A percentile compares a stretch with the other conserved stretches of the same genome.
These are phyloP conservation scores for Pugionium dolabratum DNA, from an alignment of 345 rosid species.

Conservation along the genomic window DNA sequence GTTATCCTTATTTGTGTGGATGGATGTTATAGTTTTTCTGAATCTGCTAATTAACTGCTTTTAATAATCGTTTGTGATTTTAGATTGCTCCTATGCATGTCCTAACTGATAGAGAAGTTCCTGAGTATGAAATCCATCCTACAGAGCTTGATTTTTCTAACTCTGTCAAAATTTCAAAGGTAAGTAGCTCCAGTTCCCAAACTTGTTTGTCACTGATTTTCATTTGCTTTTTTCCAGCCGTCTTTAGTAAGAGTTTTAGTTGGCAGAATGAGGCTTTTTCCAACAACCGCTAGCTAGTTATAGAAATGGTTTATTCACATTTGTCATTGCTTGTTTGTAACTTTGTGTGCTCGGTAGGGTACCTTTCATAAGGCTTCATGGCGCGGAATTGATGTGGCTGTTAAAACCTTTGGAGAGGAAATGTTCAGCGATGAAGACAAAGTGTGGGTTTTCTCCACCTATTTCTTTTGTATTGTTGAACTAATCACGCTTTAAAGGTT, in stretches of 20 bases:
- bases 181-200: constrained; percentile 12
- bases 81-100: constrained; percentile 87
- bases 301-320: constrained; percentile 10
- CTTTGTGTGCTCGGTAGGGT: constrained; percentile 49
- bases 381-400: constrained; percentile 88
- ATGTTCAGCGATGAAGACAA: constrained; percentile 67
- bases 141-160: constrained; percentile 75
- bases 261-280: not conserved
- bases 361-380: constrained; percentile 75
- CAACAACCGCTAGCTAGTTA: constrained; percentile 1
- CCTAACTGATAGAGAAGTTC: constrained; percentile 64
- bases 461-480: not conserved
- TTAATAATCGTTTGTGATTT: not conserved
- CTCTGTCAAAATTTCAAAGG: constrained; percentile 76
- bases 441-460: constrained; percentile 58
- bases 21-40: not conserved
- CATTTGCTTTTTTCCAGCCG: not conserved
- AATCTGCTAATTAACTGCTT: constrained; percentile 25
- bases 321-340: not conserved
- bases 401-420: constrained; percentile 75
- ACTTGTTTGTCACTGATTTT: constrained; percentile 12
- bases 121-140: constrained; percentile 79
- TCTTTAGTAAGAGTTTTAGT: not conserved
- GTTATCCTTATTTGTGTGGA: not conserved
- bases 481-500: not conserved